Evolutionary conservation across 2,329 filamentous ascomycete genomes (phyloP), one percentile per base, ranked within the genome.

Genomic region (Phoma herbarum): DNA sequence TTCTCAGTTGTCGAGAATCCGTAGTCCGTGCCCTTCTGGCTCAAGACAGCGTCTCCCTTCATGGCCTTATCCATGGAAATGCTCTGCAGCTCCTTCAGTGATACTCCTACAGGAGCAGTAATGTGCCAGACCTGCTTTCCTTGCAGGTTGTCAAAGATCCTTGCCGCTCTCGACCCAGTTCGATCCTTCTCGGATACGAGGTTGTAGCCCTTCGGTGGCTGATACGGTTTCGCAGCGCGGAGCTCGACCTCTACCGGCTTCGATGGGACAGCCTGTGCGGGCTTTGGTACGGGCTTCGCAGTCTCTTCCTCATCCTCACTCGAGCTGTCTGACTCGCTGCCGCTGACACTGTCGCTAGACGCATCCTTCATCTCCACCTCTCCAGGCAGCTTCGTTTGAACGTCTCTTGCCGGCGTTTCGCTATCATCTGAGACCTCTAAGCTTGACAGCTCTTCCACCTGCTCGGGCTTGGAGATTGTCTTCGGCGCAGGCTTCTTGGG

Each of bases 51-150:
- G 33, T 84, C 80, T 22, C 82, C 83, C 2, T 81, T 78, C 59
- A 83, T 78, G 2, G 84, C 82, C 51, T 84, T 81, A 56, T 86
- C 84, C 67, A 91, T 83, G 35, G 88, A 83, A 60, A 92, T 79
- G 63, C 88, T 83, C 70, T 87, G 85, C 45, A 93, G 78, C 1
- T 89, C 82, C 11, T 85, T 86, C 56, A 93, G 83, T n/a, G 90
- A 86, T 2, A 92, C 79, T 11, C 86, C 86, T 6, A 87, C 84
- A 2, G 90, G 90, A 3, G 89, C 88, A 10, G 88, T 91, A 67
- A 93, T 91, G 74, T 92, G 91, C 90, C 90, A 93, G 59, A 93
- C 81, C 73, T 93, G 88, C 79, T 92, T 92, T 62, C 88, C 88
- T 55, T 86, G 79, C 8, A 89, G 73, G 66, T 86, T 85, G 67